Base-by-base conservation (phyloP, 176 grass and related monocot species). In the Juncus effusus region DNA sequence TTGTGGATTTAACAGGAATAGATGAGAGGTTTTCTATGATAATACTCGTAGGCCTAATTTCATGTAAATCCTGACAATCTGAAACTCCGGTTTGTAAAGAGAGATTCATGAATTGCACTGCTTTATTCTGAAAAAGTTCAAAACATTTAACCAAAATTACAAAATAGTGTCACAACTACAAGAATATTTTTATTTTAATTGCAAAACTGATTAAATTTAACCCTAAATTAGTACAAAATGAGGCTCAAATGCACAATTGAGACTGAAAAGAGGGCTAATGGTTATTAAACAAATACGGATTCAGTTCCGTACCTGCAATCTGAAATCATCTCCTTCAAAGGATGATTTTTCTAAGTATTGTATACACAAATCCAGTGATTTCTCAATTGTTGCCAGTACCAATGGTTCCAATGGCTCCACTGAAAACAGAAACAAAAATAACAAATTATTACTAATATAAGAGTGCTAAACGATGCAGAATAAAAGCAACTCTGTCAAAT, bases 311-410 rank as follows among this genome's bases (percentile, higher is more conserved):
- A 97, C 88, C 78, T 82, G 77, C 75, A 92, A 86, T 35, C 85
- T 74, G 53, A 89, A 83, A 75, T 92, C 93, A 75, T 92, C 83
- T 59, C 80, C 79, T 38, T 72, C 79, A 59, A 74, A 86, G 28
- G 80, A 76, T 76, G 93, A 97, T 80, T 81, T 86, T 79, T 97
- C 93, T 3, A 97, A 74, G 82, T 73, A 74, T 13, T 78, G 58
- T 64, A 97, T 74, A 76, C 77, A 83, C 42, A 97, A 83, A 56
- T 89, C 88, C 85, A 92, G 62, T n/a, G 88, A 78, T 75, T 79
- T 91, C 60, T 85, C 93, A 8, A 86, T 67, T 72, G 88, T 84
- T 73, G 86, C 80, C 67, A 81, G 74, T 45, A 84, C 71, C 7
- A 64, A 80, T 44, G 60, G 61, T 13, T 91, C 85, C 36, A 84